Percentiles rank a stretch among this genome's conserved stretches.
Evolutionary conservation across 495 filamentous ascomycete genomes (phyloP).

Genomic region (Daldinia grandis): DNA sequence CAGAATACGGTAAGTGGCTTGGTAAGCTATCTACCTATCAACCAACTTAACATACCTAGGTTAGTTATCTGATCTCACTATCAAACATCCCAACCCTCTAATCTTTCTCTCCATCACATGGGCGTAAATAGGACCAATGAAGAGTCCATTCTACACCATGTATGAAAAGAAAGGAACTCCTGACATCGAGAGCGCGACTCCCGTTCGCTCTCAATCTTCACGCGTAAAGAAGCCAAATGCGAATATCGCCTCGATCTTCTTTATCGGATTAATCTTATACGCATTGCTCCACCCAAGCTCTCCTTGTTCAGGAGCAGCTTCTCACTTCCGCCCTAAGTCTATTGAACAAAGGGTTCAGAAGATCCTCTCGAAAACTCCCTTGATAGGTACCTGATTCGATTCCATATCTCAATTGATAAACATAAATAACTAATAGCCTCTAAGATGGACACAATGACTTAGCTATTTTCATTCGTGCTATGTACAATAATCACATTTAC

Average conservation of each 20-base stretch:
- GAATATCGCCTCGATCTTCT: conserved; percentile 4
- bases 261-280: background rate
- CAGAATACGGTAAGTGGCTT: conserved; percentile 12
- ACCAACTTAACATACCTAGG: background rate
- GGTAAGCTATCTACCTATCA: conserved; percentile 13
- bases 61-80: background rate
- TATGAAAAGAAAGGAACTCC: conserved; percentile 16
- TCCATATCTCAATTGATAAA: conserved; percentile 1
- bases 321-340: conserved; percentile 45
- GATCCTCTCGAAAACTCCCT: conserved; percentile 75
- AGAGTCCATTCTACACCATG: conserved; percentile 11
- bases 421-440: conserved; percentile 21
- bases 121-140: background rate
- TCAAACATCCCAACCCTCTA: background rate
- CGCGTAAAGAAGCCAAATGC: conserved; percentile 2
- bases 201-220: background rate
- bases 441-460: conserved; percentile 94
- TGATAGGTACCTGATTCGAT: conserved; percentile 70
- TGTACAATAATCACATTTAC: conserved; percentile 82
- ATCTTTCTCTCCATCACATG: background rate
- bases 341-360: conserved; percentile 72
- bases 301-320: background rate
- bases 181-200: conserved; percentile 1
- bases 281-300: background rate
- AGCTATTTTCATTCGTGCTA: conserved; percentile 72